Evolutionary conservation across 306 rosid species (phyloP).

Genomic region (Rosa multiflora): DNA sequence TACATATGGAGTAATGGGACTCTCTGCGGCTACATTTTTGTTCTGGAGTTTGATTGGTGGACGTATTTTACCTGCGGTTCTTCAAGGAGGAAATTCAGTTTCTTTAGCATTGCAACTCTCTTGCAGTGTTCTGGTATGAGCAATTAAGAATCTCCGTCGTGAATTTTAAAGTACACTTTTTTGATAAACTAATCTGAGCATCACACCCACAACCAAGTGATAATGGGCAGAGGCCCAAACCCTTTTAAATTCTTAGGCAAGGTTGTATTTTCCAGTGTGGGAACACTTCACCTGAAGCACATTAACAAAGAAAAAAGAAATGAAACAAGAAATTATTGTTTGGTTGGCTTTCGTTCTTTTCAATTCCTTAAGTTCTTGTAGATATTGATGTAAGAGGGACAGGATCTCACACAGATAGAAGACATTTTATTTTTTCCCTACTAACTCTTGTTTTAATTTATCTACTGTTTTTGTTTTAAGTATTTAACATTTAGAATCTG

Average conservation of each 20-base stretch:
- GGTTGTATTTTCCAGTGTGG: neutral
- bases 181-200: neutral
- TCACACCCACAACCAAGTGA: neutral
- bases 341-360: no score
- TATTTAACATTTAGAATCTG: neutral
- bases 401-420: no score
- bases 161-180: neutral
- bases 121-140: slow-evolving; percentile 93
- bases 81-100: slow-evolving; percentile 71
- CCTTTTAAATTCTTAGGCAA: neutral
- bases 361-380: no score
- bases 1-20: slow-evolving; percentile 93
- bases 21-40: slow-evolving; percentile 75
- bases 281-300: neutral
- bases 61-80: slow-evolving; percentile 62
- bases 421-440: no score
- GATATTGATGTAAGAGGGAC: no score
- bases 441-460: no score
- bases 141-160: neutral
- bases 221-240: neutral
- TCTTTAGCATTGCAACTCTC: slow-evolving; percentile 96
- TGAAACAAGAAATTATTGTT: no score
- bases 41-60: slow-evolving; percentile 84
- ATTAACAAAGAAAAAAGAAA: no score
- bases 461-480: no score